Evolutionary conservation across 2,329 filamentous ascomycete species (phyloP).

Genomic region (Microascus cirrosus): DNA sequence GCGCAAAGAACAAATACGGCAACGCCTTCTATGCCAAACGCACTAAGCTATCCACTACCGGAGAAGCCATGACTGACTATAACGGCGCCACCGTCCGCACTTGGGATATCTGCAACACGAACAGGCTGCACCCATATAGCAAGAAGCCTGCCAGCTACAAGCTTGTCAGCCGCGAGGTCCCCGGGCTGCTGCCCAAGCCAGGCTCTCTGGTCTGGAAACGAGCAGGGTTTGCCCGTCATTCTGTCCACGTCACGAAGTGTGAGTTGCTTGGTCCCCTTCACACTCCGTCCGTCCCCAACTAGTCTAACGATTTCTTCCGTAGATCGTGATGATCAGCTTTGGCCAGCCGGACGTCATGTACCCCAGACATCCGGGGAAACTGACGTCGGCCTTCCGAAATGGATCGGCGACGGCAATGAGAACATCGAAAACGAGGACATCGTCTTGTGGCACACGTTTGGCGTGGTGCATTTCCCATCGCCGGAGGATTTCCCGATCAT

Average conservation of each 20-base stretch:
- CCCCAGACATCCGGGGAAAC: neutral
- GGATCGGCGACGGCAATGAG: neutral
- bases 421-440: conserved; percentile 70
- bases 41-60: conserved; percentile 64
- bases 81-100: conserved; percentile 67
- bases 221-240: conserved; percentile 76
- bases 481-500: conserved; percentile 91
- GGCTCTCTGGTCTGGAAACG: conserved; percentile 80
- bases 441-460: conserved; percentile 94
- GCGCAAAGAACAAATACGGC: conserved; percentile 73
- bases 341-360: neutral
- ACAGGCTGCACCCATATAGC: conserved; percentile 74
- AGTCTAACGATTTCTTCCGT: neutral
- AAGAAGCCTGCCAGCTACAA: conserved; percentile 82
- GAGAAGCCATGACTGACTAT: conserved; percentile 65
- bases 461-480: conserved; percentile 77
- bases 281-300: no score
- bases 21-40: conserved; percentile 84
- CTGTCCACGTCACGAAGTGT: conserved; percentile 85
- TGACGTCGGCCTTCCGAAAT: neutral
- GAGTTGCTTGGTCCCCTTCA: conserved; percentile 21
- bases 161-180: conserved; percentile 77
- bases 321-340: conserved; percentile 62
- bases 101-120: conserved; percentile 85
- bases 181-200: conserved; percentile 66